A percentile compares a stretch with the other conserved stretches of the same genome.
These are phyloP conservation scores for Pyrus betulifolia DNA, from an alignment of 306 rosid species.

Conservation along the genomic window DNA sequence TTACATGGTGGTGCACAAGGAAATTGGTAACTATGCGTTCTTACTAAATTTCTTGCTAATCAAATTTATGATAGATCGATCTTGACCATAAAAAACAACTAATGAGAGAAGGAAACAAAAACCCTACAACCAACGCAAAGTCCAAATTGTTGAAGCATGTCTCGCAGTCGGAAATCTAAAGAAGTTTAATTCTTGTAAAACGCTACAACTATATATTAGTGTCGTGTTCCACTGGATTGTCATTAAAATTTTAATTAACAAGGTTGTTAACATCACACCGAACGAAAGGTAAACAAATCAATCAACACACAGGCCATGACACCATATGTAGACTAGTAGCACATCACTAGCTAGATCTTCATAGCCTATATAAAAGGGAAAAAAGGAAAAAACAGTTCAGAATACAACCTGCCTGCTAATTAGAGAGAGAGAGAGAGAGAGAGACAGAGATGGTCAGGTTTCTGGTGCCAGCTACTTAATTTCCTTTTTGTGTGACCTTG, in stretches of 20 bases:
- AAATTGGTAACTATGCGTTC: background rate
- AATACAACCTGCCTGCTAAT: background rate
- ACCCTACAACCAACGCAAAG: background rate
- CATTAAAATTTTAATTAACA: no score
- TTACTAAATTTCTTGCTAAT: background rate
- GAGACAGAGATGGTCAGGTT: background rate
- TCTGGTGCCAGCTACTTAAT: background rate
- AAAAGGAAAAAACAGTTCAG: background rate
- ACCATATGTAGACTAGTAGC: background rate
- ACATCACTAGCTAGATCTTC: background rate
- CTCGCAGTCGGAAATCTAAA: background rate
- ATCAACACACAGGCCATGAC: background rate
- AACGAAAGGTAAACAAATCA: background rate
- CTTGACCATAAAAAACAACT: background rate
- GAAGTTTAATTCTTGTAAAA: background rate
- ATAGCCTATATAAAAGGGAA: background rate
- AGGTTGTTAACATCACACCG: background rate
- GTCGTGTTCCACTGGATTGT: no score
- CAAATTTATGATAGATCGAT: background rate
- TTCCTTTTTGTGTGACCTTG: constrained; percentile 13
- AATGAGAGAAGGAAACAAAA: background rate
- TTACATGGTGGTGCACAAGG: background rate
- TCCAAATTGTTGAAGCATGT: background rate
- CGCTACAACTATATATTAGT: no score
- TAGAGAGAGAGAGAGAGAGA: background rate